Base-by-base conservation (phyloP, 2,329 filamentous ascomycete species). In the Aspergillus sp. region DNA sequence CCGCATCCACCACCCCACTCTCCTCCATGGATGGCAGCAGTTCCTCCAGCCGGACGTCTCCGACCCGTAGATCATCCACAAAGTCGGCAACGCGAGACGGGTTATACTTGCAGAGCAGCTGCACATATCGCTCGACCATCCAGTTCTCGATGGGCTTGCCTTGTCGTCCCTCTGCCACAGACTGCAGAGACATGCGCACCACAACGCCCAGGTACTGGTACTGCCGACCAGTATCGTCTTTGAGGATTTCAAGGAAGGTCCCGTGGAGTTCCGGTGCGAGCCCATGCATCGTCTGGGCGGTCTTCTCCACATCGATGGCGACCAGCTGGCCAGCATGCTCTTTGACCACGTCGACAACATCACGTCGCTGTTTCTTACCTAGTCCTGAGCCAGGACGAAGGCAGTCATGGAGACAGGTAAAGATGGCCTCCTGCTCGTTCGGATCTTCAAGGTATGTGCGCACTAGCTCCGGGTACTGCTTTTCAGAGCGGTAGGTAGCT, bases 1-100 rank as follows among this genome's bases (percentile, higher is more conserved):
- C 94, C 4, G 93, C 96, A 78, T 99, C 95, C 49, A 99, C 87
- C 5, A 95, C 91, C 1, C 93, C 93, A 45, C 89, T 92, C 63
- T 90, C 86, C 75, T 99, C 96, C 82, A 99, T 92, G 0, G 89
- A 88, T 4, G 93, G 92, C 7, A 99, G 82, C 1, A 99, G 83
- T 55, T 87, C 85, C 12, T 95, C 91, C 0, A 99, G 83, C 23
- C 88, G 85, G 28, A 99, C 79, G 71, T 97, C 89, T 10, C 89
- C 88, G 3, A 89, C 88, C 67, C 92, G 90, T 2, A 96, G 82
- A 1, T 86, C 74, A 39, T 89, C 88, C 28, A 98, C 86, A 73
- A 95, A 99, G 58, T 92, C 89, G 2, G 91, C 91, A 2, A 99
- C 94, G 68, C 93, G 91, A 0, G 84, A 78, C 3, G 92, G 86